A percentile compares a stretch with the other conserved stretches of the same genome.
Conservation (phyloP, 2,329 filamentous ascomycete species). For the Emmonsiellopsis sp. region DNA sequence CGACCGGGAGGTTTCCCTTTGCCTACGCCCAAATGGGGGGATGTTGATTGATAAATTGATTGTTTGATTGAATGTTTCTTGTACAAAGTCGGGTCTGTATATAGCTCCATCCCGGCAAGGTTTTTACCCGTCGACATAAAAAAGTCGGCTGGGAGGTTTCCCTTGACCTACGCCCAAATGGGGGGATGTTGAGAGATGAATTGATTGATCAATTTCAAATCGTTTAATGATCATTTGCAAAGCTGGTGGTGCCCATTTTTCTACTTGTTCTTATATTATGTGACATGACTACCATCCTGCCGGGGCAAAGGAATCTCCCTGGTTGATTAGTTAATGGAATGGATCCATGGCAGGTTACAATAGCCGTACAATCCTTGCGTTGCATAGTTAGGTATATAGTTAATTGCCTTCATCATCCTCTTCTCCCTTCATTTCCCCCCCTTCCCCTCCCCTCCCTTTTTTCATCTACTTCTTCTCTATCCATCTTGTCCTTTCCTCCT, state of each 20-base stretch:
- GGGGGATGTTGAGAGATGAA: neutral
- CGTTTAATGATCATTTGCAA: no score
- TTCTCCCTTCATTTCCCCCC: neutral
- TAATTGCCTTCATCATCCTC: no score
- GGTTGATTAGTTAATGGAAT: no score
- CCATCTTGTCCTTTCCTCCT: no score
- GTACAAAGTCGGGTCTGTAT: neutral
- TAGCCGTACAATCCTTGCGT: no score
- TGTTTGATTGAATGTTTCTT: neutral
- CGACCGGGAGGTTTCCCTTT: conserved; percentile 1
- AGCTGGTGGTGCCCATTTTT: no score
- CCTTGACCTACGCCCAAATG: conserved; percentile 2
- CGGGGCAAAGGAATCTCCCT: no score
- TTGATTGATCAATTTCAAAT: neutral
- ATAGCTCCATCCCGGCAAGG: neutral
- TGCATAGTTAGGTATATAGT: no score
- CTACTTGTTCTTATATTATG: no score
- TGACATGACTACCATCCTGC: no score
- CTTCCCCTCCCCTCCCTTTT: neutral
- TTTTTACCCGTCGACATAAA: neutral
- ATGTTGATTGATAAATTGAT: neutral
- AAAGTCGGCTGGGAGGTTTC: neutral
- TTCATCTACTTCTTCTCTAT: no score
- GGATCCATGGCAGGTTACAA: no score
- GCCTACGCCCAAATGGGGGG: conserved; percentile 2